Conservation (phyloP, 164 flowering plant genomes). For the Chimonanthus praecox region DNA sequence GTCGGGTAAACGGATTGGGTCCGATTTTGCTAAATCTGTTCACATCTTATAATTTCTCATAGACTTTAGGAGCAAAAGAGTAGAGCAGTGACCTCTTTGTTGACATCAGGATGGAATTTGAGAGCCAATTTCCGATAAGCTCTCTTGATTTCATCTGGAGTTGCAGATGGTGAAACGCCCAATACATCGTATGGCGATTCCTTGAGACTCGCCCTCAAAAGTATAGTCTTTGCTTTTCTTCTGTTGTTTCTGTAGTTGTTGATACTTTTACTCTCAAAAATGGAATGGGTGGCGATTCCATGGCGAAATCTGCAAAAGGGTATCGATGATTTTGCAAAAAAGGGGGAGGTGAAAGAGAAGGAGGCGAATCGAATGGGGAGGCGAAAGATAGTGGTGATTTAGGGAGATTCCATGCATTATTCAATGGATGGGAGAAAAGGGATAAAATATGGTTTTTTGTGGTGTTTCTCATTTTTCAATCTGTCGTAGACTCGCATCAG, state of each 20-base stretch:
- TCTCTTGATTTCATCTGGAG: constrained; percentile 68
- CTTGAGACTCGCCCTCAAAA: constrained; percentile 44
- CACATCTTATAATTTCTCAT: no score
- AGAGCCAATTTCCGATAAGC: constrained; percentile 93
- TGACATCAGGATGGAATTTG: constrained; percentile 94
- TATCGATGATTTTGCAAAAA: constrained; percentile 12
- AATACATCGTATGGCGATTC: constrained; percentile 85
- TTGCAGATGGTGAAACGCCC: constrained; percentile 78
- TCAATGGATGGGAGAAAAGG: background rate
- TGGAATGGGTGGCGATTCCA: constrained; percentile 12
- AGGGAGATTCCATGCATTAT: constrained; percentile 3
- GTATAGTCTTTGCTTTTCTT: constrained; percentile 9
- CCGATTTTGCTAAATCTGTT: no score
- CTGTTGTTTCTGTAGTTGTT: background rate
- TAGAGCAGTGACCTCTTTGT: constrained; percentile 57
- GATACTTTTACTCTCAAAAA: background rate
- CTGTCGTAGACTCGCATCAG: background rate
- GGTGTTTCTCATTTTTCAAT: background rate
- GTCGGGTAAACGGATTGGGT: no score
- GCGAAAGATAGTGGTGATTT: background rate
- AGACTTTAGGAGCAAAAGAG: background rate
- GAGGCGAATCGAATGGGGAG: background rate
- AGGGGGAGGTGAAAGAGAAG: constrained; percentile 5
- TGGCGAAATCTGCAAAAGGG: constrained; percentile 28
- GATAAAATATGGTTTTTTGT: background rate